Conservation (phyloP, 306 rosid species). For the Abrus pulchellus region DNA sequence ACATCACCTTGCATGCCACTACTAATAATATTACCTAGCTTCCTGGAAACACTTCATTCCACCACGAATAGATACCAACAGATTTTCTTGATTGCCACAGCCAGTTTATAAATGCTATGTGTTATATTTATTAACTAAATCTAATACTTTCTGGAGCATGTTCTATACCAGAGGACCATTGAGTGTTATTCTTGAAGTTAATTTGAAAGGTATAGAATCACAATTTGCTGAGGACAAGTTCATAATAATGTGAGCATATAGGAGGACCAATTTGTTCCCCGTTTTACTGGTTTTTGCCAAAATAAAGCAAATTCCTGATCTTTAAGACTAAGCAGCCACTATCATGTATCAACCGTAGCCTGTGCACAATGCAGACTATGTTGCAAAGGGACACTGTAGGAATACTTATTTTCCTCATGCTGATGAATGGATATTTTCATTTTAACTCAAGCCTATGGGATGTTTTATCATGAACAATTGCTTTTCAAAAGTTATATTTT, state of each 20-base stretch:
- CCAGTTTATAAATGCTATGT: conserved; percentile 16
- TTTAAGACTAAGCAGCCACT: not conserved
- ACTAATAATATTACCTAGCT: conserved; percentile 29
- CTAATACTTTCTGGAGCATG: conserved; percentile 30
- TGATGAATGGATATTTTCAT: not conserved
- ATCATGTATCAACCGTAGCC: not conserved
- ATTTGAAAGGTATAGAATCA: conserved; percentile 45
- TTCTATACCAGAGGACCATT: conserved; percentile 42
- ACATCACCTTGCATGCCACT: conserved; percentile 24
- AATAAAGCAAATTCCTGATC: conserved; percentile 34
- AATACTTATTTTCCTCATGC: no score
- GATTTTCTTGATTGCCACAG: conserved; percentile 19
- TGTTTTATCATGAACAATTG: not conserved
- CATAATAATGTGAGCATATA: conserved; percentile 29
- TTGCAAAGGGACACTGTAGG: not conserved
- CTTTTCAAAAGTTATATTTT: not conserved
- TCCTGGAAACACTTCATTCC: conserved; percentile 38
- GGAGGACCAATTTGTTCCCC: conserved; percentile 43
- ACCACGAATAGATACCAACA: conserved; percentile 31
- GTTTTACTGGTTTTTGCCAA: conserved; percentile 15
- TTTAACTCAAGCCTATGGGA: not conserved
- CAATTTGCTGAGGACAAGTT: conserved; percentile 36
- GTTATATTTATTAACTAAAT: conserved; percentile 36
- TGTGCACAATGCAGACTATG: not conserved
- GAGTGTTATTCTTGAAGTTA: conserved; percentile 34